These are phyloP conservation scores for Alternaria ethzedia DNA, from an alignment of 2,329 filamentous ascomycete species.

Conservation along the genomic window DNA sequence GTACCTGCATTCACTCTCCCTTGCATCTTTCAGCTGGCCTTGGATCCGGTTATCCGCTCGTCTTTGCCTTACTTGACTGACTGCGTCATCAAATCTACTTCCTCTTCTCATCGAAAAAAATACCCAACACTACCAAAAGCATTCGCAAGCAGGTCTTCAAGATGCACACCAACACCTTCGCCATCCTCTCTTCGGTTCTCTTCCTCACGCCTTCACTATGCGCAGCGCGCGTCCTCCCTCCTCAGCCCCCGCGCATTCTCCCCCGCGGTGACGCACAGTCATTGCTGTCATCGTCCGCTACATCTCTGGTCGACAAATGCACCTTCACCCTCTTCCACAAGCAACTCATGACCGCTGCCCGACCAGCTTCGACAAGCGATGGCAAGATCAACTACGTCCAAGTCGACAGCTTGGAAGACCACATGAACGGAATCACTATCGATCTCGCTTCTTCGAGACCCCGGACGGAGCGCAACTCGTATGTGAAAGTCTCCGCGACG, in stretches of 20 bases:
- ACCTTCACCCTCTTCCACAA: conserved; percentile 27
- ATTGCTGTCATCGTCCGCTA: background rate
- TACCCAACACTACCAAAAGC: background rate
- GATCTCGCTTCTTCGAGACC: conserved; percentile 19
- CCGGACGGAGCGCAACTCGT: conserved; percentile 15
- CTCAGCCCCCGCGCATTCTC: conserved; percentile 4
- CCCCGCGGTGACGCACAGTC: background rate
- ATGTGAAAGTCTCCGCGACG: conserved; percentile 9
- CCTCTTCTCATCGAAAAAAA: background rate
- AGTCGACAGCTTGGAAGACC: conserved; percentile 16
- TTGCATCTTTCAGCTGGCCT: background rate
- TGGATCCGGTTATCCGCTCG: background rate
- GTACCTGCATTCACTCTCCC: background rate
- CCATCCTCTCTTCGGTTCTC: conserved; percentile 5
- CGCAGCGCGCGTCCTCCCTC: conserved; percentile 1
- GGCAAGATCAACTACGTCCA: conserved; percentile 19
- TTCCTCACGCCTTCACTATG: conserved; percentile 1
- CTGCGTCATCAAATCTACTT: background rate
- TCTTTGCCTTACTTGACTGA: background rate
- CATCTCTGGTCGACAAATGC: conserved; percentile 14
- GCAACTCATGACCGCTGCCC: conserved; percentile 2
- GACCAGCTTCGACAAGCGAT: background rate
- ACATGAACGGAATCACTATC: conserved; percentile 18
- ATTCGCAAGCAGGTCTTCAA: background rate
- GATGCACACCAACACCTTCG: conserved; percentile 15